These are phyloP conservation scores for Ammopiptanthus mongolicus DNA, from an alignment of 306 rosid species.

Conservation along the genomic window DNA sequence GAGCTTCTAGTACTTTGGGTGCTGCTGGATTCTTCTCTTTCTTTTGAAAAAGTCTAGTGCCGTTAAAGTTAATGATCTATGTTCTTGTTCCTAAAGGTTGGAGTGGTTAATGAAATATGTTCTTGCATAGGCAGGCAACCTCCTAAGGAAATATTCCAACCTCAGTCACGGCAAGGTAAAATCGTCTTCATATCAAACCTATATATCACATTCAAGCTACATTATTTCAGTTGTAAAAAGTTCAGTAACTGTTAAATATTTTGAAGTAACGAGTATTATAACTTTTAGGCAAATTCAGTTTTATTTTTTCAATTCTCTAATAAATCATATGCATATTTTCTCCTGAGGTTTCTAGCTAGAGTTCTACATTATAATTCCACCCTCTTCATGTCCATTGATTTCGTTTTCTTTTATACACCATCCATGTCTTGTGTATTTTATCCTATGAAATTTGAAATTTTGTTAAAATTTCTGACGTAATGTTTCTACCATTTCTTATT, in stretches of 20 bases:
- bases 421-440: background rate
- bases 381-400: background rate
- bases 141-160: slow-evolving; percentile 29
- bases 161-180: slow-evolving; percentile 38
- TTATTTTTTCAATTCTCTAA: background rate
- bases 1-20: too few species aligned
- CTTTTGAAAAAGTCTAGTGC: too few species aligned
- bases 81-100: too few species aligned
- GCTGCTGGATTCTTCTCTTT: too few species aligned
- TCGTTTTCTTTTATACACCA: background rate
- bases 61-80: too few species aligned
- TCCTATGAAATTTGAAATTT: background rate
- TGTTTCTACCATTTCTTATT: background rate
- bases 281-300: background rate
- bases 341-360: background rate
- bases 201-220: background rate
- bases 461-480: background rate
- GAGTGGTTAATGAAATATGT: too few species aligned
- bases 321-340: too few species aligned
- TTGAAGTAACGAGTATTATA: background rate
- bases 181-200: background rate
- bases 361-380: background rate
- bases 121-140: too few species aligned
- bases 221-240: background rate
- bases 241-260: background rate